These are phyloP conservation scores for Forsythia suspensa DNA, from an alignment of 257 asterid genomes.

Conservation along the genomic window DNA sequence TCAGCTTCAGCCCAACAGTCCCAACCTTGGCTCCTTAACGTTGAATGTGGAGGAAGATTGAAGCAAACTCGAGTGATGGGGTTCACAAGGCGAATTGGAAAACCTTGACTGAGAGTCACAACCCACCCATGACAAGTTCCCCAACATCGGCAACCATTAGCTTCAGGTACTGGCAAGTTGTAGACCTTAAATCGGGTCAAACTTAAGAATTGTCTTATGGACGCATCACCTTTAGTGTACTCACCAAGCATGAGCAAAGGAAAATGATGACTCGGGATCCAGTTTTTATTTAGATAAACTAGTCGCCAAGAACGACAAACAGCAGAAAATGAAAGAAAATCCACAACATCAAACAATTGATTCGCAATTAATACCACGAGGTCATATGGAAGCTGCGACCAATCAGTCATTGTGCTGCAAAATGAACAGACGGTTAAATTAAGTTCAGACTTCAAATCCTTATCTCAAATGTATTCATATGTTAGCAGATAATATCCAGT, in stretches of 20 bases:
- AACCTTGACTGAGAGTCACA: conserved; percentile 19
- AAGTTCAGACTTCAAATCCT: too few relatives aligned
- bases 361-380: conserved; percentile 20
- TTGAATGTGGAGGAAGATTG: conserved; percentile 23
- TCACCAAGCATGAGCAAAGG: conserved; percentile 37
- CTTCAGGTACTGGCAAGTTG: conserved; percentile 24
- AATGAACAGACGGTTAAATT: background rate
- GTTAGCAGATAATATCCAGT: background rate
- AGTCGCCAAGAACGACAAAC: conserved; percentile 42
- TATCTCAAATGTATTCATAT: background rate
- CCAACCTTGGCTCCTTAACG: background rate
- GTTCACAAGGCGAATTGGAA: conserved; percentile 22
- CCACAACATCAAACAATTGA: conserved; percentile 23
- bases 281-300: conserved; percentile 20
- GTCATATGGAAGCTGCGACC: conserved; percentile 35
- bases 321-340: conserved; percentile 44
- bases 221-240: background rate
- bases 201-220: conserved; percentile 24
- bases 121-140: conserved; percentile 33
- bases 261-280: conserved; percentile 19
- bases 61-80: conserved; percentile 19
- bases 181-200: conserved; percentile 17
- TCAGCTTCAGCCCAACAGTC: background rate
- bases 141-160: conserved; percentile 32
- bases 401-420: conserved; percentile 20